These are phyloP conservation scores for Picea abies DNA, from an alignment of 83 land plant genomes.

Conservation along the genomic window DNA sequence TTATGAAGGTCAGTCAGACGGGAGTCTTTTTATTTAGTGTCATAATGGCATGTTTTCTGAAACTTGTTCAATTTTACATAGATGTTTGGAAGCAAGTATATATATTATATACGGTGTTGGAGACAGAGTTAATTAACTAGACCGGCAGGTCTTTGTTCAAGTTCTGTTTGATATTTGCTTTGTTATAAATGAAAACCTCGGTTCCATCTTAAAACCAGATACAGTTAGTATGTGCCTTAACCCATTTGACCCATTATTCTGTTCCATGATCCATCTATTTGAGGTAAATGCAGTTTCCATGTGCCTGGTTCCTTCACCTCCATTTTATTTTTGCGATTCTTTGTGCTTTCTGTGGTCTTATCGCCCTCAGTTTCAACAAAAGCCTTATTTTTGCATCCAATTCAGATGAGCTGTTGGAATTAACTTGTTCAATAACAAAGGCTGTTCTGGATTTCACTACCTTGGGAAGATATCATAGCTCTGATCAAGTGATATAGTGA, in stretches of 20 bases:
- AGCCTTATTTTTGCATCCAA: not conserved
- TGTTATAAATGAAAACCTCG: not conserved
- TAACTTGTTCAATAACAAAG: not conserved
- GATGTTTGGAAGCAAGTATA: too few relatives aligned
- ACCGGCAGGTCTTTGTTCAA: not conserved
- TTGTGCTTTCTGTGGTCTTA: not conserved
- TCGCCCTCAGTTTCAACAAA: not conserved
- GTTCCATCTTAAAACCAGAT: not conserved
- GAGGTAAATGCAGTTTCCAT: too few relatives aligned
- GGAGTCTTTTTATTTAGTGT: too few relatives aligned
- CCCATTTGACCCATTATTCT: too few relatives aligned
- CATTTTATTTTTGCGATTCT: too few relatives aligned
- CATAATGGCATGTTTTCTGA: too few relatives aligned
- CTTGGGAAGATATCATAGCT: not conserved
- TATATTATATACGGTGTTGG: not conserved
- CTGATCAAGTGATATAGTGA: not conserved
- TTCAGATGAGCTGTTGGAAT: not conserved
- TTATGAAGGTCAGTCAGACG: constrained; percentile 52
- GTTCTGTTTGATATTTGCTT: constrained; percentile 4
- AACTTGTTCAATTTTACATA: too few relatives aligned
- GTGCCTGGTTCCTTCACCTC: too few relatives aligned
- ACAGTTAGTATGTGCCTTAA: not conserved
- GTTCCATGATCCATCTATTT: too few relatives aligned
- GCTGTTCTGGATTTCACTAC: not conserved
- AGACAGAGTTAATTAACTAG: not conserved